Percentiles rank a stretch among this genome's conserved stretches.
Evolutionary conservation across 2,329 filamentous ascomycete genomes (phyloP).

Genomic region (Penicillium sp.): DNA sequence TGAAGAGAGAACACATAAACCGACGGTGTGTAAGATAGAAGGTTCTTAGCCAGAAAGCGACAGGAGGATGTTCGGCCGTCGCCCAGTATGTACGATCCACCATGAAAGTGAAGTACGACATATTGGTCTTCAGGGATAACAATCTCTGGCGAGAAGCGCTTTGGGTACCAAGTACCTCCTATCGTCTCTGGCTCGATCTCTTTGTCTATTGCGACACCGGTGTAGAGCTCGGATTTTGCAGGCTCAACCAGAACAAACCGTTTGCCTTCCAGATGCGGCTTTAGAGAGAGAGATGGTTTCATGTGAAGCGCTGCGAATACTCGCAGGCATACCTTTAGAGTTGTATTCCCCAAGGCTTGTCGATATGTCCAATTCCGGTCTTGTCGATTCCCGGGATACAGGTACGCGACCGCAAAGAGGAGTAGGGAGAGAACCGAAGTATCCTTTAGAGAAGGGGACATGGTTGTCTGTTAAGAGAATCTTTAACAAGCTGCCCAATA

Average conservation of each 20-base stretch:
- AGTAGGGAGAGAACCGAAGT: constrained; percentile 2
- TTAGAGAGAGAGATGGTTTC: constrained; percentile 11
- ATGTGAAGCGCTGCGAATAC: constrained; percentile 5
- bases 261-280: constrained; percentile 6
- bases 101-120: constrained; percentile 18
- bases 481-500: too few species aligned
- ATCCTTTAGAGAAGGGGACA: not conserved
- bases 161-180: constrained; percentile 17
- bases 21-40: constrained; percentile 12
- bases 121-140: constrained; percentile 6
- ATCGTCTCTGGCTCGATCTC: constrained; percentile 12
- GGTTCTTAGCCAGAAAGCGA: constrained; percentile 11
- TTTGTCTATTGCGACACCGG: constrained; percentile 8
- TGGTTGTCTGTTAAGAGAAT: too few species aligned
- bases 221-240: constrained; percentile 5
- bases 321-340: constrained; percentile 8
- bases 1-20: constrained; percentile 15
- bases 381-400: constrained; percentile 7
- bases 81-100: constrained; percentile 17
- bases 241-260: constrained; percentile 14
- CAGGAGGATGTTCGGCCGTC: constrained; percentile 15
- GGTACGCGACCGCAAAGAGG: not conserved
- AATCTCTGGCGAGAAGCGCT: constrained; percentile 1
- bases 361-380: constrained; percentile 14
- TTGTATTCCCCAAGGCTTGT: constrained; percentile 7